Conservation (phyloP, 108 stramenopile genomes). For the Pelagomonas calceolata region DNA sequence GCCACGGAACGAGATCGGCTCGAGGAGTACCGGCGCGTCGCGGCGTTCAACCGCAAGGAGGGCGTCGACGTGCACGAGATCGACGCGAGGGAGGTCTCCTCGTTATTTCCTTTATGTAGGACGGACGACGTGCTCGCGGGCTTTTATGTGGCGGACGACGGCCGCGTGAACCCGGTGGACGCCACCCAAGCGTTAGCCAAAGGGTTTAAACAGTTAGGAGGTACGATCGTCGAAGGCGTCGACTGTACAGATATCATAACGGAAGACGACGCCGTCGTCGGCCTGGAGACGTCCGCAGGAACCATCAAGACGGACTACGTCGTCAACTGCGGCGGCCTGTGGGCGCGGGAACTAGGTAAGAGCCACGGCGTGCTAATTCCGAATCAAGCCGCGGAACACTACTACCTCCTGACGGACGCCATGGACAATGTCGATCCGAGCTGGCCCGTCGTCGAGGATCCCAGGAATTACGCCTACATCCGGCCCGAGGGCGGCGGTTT, state of each 20-base stretch:
- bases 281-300: conserved; percentile 27
- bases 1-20: conserved; percentile 46
- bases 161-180: conserved; percentile 64
- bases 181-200: conserved; percentile 51
- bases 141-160: conserved; percentile 56
- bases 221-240: conserved; percentile 28
- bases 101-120: conserved; percentile 38
- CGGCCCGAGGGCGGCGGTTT: conserved; percentile 63
- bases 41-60: conserved; percentile 56
- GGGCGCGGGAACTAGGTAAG: conserved; percentile 58
- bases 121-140: conserved; percentile 51
- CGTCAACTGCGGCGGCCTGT: conserved; percentile 69
- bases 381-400: conserved; percentile 75
- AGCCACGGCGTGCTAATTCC: conserved; percentile 26
- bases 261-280: conserved; percentile 20
- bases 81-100: conserved; percentile 33
- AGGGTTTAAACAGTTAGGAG: conserved; percentile 41
- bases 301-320: conserved; percentile 41
- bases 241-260: conserved; percentile 23
- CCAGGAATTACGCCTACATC: conserved; percentile 48
- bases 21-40: conserved; percentile 51
- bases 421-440: conserved; percentile 51
- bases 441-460: conserved; percentile 71
- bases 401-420: conserved; percentile 60
- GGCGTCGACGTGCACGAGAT: conserved; percentile 62